Base-by-base conservation (phyloP, 768 basidiomycete genomes). In the Hysterangium stoloniferum region DNA sequence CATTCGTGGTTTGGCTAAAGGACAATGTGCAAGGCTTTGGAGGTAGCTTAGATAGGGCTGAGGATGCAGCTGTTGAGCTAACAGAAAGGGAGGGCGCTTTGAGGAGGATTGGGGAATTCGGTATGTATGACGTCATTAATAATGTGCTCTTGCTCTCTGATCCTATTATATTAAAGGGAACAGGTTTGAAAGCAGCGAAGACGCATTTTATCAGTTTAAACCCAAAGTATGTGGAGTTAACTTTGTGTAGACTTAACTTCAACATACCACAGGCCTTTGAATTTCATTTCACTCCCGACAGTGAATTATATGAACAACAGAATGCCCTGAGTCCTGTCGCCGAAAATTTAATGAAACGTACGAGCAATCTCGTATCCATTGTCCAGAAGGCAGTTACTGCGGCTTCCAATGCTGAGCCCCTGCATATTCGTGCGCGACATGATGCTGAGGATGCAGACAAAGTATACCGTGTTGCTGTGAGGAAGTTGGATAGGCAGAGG, bases 381-480 rank as follows among this genome's bases (percentile, higher is more conserved):
- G 84, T 92, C 27, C 77, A 76, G 55, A 88, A 87, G 61, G 86
- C 84, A 0, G 68, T 90, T 31, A 76, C 71, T 46, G 48, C 57
- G 3, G 69, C 72, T 31, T 60, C 68, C 53, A 70, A 61, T 29
- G 61, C 68, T 37, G 87, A 92, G 56, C 87, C 86, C 12, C 67
- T 75, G 1, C 75, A 90, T 54, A 62, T 93, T 48, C 75, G 77
- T 52, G 76, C 86, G 3, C 75, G 91, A 34, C 71, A 76, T 27
- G 90, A 94, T 25, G 89, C 93, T 0, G 81, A 86, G 8, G 78
- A 79, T 38, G 88, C 93, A 0, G 89, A 95, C 60, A 76, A 80
- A 50, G 61, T 75, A 15, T 96, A 94, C 63, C 82, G 87, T 22
- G 71, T 84, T 42, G 80, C 83, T 19, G 80, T 93, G n/a, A 76